Base-by-base conservation (phyloP, 192 early-diverging fungal genomes). In the Powellomyces hirtus region DNA sequence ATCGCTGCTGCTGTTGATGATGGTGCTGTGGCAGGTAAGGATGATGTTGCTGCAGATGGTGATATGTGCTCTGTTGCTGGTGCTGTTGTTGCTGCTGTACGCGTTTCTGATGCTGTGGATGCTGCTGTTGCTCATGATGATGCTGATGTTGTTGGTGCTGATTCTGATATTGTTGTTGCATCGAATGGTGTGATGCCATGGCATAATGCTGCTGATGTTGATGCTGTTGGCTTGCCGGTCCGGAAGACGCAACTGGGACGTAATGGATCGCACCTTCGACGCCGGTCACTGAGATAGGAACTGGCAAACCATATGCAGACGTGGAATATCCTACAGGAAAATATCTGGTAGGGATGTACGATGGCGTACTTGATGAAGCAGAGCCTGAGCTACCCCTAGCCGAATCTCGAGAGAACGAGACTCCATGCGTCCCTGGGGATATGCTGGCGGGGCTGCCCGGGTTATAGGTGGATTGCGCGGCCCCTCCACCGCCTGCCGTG, bases 211-310 rank as follows among this genome's bases (percentile, higher is more conserved):
- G 62, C 13, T 30, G 62, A 4, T 63, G 62, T 46, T 45, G 42
- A 4, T 40, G 59, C 36, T 61, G 59, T 37, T 22, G 18, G 59
- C 30, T 33, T 31, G 35, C 35, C 14, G 29, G n/a, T 10, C 24
- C 29, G 7, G 7, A 18, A 2, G 53, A 29, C 53, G 62, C 62
- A 18, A 66, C 64, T 0, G 64, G 64, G 18, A 66, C 52, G 36
- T 66, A 66, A 38, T 66, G 64, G 24, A 66, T 37, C 20, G 64
- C 46, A 30, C 50, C 64, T 22, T 46, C 53, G 7, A 46, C 62
- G 33, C 42, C 62, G 22, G 62, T 45, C 0, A 64, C 62, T 4
- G 62, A 50, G 30, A 45, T 46, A 30, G 64, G 53, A 0, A 60
- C 36, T 3, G 59, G 36, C 7, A 14, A 20, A n/a, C 13, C 44